A percentile compares a stretch with the other conserved stretches of the same genome.
Conservation (phyloP, 192 early-diverging fungal species). For the Podila epicladia region DNA sequence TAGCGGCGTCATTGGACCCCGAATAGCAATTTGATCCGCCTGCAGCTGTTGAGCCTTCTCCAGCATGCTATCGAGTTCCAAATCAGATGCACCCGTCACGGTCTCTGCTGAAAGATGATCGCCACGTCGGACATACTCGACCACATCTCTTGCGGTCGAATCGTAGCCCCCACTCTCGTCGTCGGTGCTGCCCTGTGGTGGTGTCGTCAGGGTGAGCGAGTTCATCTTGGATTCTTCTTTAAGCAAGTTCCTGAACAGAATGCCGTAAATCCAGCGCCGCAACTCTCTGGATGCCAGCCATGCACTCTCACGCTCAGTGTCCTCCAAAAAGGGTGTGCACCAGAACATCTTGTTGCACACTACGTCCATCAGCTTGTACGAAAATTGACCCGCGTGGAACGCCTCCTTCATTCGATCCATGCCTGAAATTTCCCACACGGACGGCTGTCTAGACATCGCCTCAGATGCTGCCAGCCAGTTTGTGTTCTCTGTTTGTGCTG, state of each 20-base stretch:
- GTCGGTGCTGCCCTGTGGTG: background rate
- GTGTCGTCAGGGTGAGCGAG: background rate
- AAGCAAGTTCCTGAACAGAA: conserved; percentile 13
- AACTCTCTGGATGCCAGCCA: conserved; percentile 53
- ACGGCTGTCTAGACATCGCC: background rate
- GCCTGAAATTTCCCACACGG: background rate
- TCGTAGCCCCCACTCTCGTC: background rate
- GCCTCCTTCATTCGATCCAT: conserved; percentile 24
- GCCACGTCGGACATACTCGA: conserved; percentile 55
- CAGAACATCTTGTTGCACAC: conserved; percentile 51
- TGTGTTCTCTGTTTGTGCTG: background rate
- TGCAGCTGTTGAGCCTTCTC: background rate
- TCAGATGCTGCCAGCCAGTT: background rate
- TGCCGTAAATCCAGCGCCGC: conserved; percentile 55
- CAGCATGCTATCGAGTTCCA: conserved; percentile 32
- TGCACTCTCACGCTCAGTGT: conserved; percentile 47
- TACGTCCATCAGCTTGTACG: conserved; percentile 58
- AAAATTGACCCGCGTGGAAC: conserved; percentile 33
- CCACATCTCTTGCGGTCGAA: conserved; percentile 8
- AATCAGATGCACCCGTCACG: conserved; percentile 19
- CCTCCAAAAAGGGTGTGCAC: conserved; percentile 60
- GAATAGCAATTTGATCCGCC: background rate
- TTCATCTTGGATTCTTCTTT: background rate
- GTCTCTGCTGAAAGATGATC: conserved; percentile 53
- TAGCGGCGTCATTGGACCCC: background rate